phyloP scores from a whole-genome alignment of 176 grass and related monocot genomes.

The Chloris gayana region DNA sequence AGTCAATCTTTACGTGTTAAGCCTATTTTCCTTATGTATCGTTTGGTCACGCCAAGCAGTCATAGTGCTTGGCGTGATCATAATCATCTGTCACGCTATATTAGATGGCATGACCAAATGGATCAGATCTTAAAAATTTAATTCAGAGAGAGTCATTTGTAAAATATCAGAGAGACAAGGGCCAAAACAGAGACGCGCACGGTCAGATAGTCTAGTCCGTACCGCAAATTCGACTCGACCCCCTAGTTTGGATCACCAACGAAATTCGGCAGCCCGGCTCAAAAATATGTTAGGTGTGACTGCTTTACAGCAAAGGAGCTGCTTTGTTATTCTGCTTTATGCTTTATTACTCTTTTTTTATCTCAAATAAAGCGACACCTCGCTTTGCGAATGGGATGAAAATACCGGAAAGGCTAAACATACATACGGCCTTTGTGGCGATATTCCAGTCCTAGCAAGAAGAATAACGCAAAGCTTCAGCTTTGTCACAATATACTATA shows the following conservation, averaged over 20 bases:
- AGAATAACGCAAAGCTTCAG: neutral
- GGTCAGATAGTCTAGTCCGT: too few species aligned
- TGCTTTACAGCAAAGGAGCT: constrained; percentile 38
- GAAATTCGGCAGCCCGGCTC: neutral
- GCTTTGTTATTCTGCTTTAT: constrained; percentile 23
- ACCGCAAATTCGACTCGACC: too few species aligned
- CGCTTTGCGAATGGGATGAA: constrained; percentile 19
- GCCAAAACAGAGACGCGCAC: too few species aligned
- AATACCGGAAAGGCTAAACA: neutral
- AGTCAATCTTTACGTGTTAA: too few species aligned
- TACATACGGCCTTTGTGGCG: neutral
- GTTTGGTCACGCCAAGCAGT: too few species aligned
- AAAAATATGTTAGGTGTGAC: neutral
- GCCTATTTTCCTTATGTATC: too few species aligned
- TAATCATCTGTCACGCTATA: too few species aligned
- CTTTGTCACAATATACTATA: neutral
- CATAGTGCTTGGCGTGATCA: too few species aligned
- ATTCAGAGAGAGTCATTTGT: too few species aligned
- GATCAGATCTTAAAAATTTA: too few species aligned
- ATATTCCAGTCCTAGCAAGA: neutral
- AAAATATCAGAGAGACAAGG: too few species aligned
- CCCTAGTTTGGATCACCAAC: neutral
- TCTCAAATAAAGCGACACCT: constrained; percentile 11
- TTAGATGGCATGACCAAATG: too few species aligned
- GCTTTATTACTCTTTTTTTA: constrained; percentile 5